A percentile compares a stretch with the other conserved stretches of the same genome.
These are phyloP conservation scores for Lipomyces oligophaga DNA, from an alignment of 805 yeast species.

Conservation along the genomic window DNA sequence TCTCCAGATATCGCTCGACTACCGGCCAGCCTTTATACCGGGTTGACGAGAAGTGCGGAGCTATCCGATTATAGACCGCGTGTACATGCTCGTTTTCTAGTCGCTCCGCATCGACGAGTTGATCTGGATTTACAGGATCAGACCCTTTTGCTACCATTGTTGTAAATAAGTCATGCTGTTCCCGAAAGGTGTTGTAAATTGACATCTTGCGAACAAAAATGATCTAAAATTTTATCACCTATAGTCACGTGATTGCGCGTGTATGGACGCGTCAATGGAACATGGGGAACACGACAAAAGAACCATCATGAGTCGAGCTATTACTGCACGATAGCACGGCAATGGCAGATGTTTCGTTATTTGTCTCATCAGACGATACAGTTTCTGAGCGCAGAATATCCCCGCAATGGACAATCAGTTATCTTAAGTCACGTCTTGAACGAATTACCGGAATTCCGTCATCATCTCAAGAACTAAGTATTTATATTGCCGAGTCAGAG, in stretches of 20 bases:
- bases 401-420: slow-evolving; percentile 54
- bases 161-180: not conserved
- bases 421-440: slow-evolving; percentile 56
- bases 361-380: slow-evolving; percentile 61
- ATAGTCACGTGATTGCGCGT: too few species aligned
- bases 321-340: not conserved
- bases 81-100: slow-evolving; percentile 79
- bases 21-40: slow-evolving; percentile 98
- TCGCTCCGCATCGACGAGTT: slow-evolving; percentile 24
- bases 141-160: not conserved
- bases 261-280: too few species aligned
- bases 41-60: slow-evolving; percentile 88
- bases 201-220: not conserved
- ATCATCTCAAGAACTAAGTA: slow-evolving; percentile 42
- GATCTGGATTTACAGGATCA: not conserved
- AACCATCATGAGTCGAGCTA: not conserved
- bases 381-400: slow-evolving; percentile 67
- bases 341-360: slow-evolving; percentile 48
- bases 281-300: not conserved
- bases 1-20: slow-evolving; percentile 64
- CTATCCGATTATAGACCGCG: slow-evolving; percentile 88
- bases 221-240: not conserved
- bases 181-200: not conserved
- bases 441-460: slow-evolving; percentile 73
- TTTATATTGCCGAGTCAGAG: slow-evolving; percentile 19